Evolutionary conservation across 2,329 filamentous ascomycete genomes (phyloP), one percentile per base, ranked within the genome.

Genomic region (Periconia digitata): DNA sequence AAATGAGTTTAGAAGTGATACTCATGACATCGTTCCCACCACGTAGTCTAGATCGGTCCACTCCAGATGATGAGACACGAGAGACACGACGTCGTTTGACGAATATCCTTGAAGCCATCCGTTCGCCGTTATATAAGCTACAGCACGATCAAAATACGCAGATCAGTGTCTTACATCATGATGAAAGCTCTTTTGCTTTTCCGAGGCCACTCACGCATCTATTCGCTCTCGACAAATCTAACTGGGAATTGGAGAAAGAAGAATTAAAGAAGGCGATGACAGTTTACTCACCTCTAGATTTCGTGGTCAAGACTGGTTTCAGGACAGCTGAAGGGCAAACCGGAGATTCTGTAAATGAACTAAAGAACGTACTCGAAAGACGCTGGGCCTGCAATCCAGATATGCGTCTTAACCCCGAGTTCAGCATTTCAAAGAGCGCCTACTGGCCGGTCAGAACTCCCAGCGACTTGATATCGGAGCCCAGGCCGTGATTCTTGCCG

Each of bases 81-180:
- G 38, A 21, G 12, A 6, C 24, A 12, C 23, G 21, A 6, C 46
- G 44, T n/a, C 42, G 18, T 22, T 51, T 54, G 24, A 22, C 48
- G 29, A 63, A 63, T 16, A 32, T 60, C 5, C 22, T 63, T 2
- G 50, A 64, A 39, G 46, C 53, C 15, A 43, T 59, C 10, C 53
- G 61, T 2, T 49, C 49, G 16, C 48, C 44, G 17, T 20, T 64
- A 6, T 64, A 62, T 44, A 52, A 34, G 6, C 36, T 58, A n/a
- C 55, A 54, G 39, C 49, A 62, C 20, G 56, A 60, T 23, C 36
- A 50, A 6, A 20, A 50, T 24, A 46, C 51, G 8, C 41, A 36
- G 7, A 48, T 65, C 23, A 54, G 39, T 20, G 39, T 65, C 15
- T 53, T 47, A 6, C 58, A 59, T 36, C 50, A 62, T 35, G 61